Conservation (phyloP, 345 rosid genomes). For the Lepidium sativum region DNA sequence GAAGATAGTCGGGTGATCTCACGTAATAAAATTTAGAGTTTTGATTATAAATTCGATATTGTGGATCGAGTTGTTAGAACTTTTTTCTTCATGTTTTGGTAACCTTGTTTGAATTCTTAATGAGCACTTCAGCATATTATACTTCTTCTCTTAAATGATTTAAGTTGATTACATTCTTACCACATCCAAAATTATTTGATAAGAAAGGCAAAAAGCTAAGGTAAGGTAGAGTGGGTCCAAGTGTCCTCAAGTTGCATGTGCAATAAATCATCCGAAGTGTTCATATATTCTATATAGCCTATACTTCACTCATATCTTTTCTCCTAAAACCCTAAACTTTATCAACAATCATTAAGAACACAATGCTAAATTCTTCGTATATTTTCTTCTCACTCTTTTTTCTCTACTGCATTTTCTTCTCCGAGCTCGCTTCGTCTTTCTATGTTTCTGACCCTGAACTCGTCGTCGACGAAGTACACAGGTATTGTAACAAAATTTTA, state of each 20-base stretch:
- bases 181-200: neutral
- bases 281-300: conserved; percentile 22
- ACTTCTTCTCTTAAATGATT: neutral
- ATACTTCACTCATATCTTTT: conserved; percentile 18
- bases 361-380: neutral
- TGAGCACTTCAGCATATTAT: too few relatives aligned
- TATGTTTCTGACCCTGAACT: conserved; percentile 50
- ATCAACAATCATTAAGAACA: neutral
- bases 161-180: neutral
- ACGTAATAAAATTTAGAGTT: too few relatives aligned
- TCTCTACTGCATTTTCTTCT: conserved; percentile 32
- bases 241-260: conserved; percentile 20
- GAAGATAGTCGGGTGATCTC: too few relatives aligned
- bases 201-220: neutral
- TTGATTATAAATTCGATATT: too few relatives aligned
- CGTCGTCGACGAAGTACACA: conserved; percentile 54
- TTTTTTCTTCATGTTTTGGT: too few relatives aligned
- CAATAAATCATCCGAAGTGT: conserved; percentile 17
- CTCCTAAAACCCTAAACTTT: neutral
- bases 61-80: too few relatives aligned
- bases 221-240: conserved; percentile 15
- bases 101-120: too few relatives aligned
- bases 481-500: conserved; percentile 34
- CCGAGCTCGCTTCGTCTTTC: conserved; percentile 29
- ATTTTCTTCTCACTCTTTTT: conserved; percentile 20